Base-by-base conservation (phyloP, 495 filamentous ascomycete species). In the Aspergillus nidulans region DNA sequence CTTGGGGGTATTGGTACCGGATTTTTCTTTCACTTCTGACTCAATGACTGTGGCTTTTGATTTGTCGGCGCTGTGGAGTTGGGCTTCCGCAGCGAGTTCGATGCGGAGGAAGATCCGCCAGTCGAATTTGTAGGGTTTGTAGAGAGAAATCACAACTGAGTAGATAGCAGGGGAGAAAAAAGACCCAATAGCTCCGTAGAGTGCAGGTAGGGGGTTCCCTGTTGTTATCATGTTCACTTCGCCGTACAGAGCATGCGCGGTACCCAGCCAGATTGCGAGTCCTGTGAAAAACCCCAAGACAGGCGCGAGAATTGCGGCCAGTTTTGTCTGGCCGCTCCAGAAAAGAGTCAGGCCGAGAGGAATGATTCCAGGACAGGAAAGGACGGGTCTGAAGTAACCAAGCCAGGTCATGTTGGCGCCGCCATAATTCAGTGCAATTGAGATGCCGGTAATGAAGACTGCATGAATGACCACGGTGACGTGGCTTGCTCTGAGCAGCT, bases 61-160 rank as follows among this genome's bases (percentile, higher is more conserved):
- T 21, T 16, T 6, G 25, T 58, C 12, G n/a, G 30, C 2, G 6
- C 55, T 23, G 23, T 66, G 61, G 4, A 64, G 45, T 28, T 63
- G 49, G 15, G 55, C 58, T 44, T 67, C 58, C n/a, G 67, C 63
- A 13, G 61, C 59, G 5, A 68, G 57, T 46, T 72, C 66, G n/a
- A 71, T 69, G n/a, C 72, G 74, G 0, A 78, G 64, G 51, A 78
- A 78, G 34, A 72, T 67, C 13, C 76, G 69, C 76, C 75, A 78
- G 57, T 78, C 75, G 49, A 78, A 78, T n/a, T 52, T 61, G 30
- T 69, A 70, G 1, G 77, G 77, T 20, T 67, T 67, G 49, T 75
- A 78, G 6, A 64, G 52, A 10, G 75, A 77, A 6, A 80, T 63
- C 0, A 77, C 10, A 1, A 76, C 61, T 5, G 77, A 77, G 51